Conservation (phyloP, 1,284 basidiomycete genomes). For the Flammula alnicola region DNA sequence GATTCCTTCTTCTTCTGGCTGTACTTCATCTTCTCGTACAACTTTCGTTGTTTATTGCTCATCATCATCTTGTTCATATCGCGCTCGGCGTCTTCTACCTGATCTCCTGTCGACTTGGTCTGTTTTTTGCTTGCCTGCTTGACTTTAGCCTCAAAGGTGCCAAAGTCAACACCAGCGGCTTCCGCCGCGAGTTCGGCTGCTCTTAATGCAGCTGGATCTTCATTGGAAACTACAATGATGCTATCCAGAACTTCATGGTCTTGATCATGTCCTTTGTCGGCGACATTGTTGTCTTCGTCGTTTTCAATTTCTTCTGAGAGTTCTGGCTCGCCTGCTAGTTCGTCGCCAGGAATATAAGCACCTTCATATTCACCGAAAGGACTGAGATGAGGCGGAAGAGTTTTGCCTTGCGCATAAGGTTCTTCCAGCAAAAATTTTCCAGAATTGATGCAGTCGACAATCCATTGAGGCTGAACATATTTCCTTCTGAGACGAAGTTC, state of each 20-base stretch:
- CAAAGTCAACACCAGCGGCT: conserved; percentile 84
- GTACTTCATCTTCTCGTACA: conserved; percentile 96
- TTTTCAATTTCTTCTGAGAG: conserved; percentile 26
- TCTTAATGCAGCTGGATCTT: conserved; percentile 76
- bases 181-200: conserved; percentile 95
- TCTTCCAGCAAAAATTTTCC: conserved; percentile 87
- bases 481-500: conserved; percentile 75
- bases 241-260: conserved; percentile 39
- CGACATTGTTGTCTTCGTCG: conserved; percentile 31
- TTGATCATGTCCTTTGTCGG: conserved; percentile 39
- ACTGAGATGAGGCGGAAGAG: conserved; percentile 93
- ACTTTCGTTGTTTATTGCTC: conserved; percentile 95
- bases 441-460: conserved; percentile 94
- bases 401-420: conserved; percentile 85
- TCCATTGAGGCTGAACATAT: conserved; percentile 98
- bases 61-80: conserved; percentile 99
- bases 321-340: conserved; percentile 33
- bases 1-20: conserved; percentile 79
- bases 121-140: conserved; percentile 66
- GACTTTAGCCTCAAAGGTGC: conserved; percentile 82
- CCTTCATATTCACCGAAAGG: conserved; percentile 90
- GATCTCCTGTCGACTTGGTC: conserved; percentile 35
- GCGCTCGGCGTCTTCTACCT: conserved; percentile 60
- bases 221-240: conserved; percentile 57
- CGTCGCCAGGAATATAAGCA: conserved; percentile 73